These are phyloP conservation scores for Schizophyllum commune DNA, from an alignment of 1,284 basidiomycete genomes.

Conservation along the genomic window DNA sequence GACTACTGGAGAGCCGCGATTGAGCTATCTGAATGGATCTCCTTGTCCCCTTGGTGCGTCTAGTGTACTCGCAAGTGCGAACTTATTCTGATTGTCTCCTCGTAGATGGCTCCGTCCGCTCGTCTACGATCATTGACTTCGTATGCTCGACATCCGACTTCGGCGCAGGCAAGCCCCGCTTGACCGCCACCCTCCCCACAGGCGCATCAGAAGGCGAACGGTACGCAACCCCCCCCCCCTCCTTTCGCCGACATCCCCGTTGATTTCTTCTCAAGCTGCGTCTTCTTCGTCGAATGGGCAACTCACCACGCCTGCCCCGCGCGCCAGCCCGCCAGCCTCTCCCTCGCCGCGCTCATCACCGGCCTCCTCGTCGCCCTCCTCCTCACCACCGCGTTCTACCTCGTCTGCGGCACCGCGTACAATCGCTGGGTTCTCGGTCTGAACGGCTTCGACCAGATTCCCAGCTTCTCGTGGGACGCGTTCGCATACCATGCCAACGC, in stretches of 20 bases:
- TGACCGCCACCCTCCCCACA: conserved; percentile 52
- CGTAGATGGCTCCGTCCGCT: conserved; percentile 23
- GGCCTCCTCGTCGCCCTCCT: conserved; percentile 33
- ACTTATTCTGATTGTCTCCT: neutral
- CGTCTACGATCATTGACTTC: conserved; percentile 56
- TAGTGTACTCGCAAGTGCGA: neutral
- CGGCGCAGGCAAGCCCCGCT: conserved; percentile 44
- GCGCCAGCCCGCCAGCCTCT: conserved; percentile 33
- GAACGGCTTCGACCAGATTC: conserved; percentile 58
- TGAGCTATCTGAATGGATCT: neutral
- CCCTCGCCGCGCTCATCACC: conserved; percentile 4
- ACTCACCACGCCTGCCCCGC: conserved; percentile 20
- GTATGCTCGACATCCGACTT: conserved; percentile 44
- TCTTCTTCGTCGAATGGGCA: neutral
- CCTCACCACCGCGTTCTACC: conserved; percentile 46
- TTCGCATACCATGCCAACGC: conserved; percentile 32
- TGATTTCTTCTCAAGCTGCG: conserved; percentile 1
- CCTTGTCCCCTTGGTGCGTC: neutral
- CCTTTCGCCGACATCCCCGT: neutral
- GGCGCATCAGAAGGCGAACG: conserved; percentile 49
- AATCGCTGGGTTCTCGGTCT: conserved; percentile 59
- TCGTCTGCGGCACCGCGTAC: conserved; percentile 57
- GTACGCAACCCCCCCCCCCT: neutral
- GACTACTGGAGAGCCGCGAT: neutral
- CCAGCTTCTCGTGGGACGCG: conserved; percentile 47